Conservation (phyloP, 108 stramenopile species). For the Fistulifera pelliculosa region DNA sequence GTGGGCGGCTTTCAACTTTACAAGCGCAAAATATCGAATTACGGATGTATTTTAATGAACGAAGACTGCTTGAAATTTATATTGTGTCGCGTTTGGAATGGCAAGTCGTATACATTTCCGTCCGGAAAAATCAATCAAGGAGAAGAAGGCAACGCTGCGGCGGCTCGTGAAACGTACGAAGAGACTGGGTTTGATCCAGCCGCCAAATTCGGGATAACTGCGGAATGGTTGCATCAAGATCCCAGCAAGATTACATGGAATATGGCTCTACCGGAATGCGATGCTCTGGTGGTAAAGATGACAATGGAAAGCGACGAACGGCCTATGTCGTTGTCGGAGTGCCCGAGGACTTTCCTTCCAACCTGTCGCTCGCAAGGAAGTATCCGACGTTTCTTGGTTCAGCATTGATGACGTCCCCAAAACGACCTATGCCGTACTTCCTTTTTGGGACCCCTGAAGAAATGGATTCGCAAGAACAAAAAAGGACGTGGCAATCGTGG, state of each 20-base stretch:
- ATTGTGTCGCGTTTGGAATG: slow-evolving; percentile 56
- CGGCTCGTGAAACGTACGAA: slow-evolving; percentile 82
- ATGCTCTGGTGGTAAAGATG: slow-evolving; percentile 46
- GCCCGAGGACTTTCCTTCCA: slow-evolving; percentile 74
- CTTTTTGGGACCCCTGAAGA: slow-evolving; percentile 47
- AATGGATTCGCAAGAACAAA: slow-evolving; percentile 55
- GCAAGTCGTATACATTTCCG: slow-evolving; percentile 71
- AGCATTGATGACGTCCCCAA: slow-evolving; percentile 42
- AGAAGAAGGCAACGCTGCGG: slow-evolving; percentile 61
- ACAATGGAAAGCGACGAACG: slow-evolving; percentile 61
- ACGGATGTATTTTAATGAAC: slow-evolving; percentile 73
- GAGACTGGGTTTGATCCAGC: slow-evolving; percentile 87
- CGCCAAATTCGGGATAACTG: slow-evolving; percentile 32
- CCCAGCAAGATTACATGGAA: slow-evolving; percentile 32
- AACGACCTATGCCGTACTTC: slow-evolving; percentile 62
- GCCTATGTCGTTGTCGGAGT: slow-evolving; percentile 75
- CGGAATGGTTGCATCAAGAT: slow-evolving; percentile 5
- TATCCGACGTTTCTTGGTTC: slow-evolving; percentile 55
- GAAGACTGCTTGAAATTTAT: slow-evolving; percentile 39
- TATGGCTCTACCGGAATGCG: slow-evolving; percentile 22
- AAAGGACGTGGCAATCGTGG: not conserved
- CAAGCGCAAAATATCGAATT: slow-evolving; percentile 73
- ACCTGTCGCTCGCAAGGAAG: slow-evolving; percentile 82
- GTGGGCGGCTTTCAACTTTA: slow-evolving; percentile 67
- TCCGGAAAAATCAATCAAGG: slow-evolving; percentile 85